Evolutionary conservation across 2,329 filamentous ascomycete species (phyloP), one percentile per base, ranked within the genome.

Genomic region (Colletotrichum liriopes): DNA sequence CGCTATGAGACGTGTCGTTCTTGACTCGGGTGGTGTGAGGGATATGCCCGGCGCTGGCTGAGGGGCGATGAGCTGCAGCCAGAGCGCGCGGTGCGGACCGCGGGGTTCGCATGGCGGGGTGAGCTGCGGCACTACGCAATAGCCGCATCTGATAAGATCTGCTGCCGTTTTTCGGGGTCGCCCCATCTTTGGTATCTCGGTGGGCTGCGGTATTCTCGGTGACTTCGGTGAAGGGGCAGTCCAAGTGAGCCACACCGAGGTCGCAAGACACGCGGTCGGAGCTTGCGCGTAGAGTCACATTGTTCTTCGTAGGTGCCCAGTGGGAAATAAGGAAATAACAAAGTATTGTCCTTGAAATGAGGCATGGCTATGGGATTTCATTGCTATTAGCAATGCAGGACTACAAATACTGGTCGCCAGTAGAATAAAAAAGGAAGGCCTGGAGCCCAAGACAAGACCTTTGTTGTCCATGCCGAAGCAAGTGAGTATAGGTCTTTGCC

Each of bases 61-160:
- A 61, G 43, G 58, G 59, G 45, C 45, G 20, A 7, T 49, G 16
- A 1, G 23, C 45, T 18, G 26, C 29, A 20, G 41, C 39, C 41
- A 39, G 16, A 11, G 58, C 39, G 41, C 39, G 41, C 39, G 29
- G 23, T 29, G 45, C 69, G 45, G 58, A 47, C 65, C 59, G 69
- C 69, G 69, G 65, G 65, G 69, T 59, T 69, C 49, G 61, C 37
- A 69, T 69, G 66, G 69, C 26, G 65, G 69, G 65, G 55, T 58
- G 52, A 18, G 32, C 43, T 52, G 41, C 29, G 45, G 39, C 26
- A 37, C 12, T 6, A 9, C 11, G 29, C 26, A 32, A 14, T 49
- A 37, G 8, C 20, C 12, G 12, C 29, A 71, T 71, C 68, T 71
- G 68, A 71, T 66, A 63, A 71, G 68, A 68, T 68, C 65, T 58